Evolutionary conservation across 192 early-diverging fungal genomes (phyloP), one percentile per base, ranked within the genome.

Genomic region (Obelidium mucronatum): DNA sequence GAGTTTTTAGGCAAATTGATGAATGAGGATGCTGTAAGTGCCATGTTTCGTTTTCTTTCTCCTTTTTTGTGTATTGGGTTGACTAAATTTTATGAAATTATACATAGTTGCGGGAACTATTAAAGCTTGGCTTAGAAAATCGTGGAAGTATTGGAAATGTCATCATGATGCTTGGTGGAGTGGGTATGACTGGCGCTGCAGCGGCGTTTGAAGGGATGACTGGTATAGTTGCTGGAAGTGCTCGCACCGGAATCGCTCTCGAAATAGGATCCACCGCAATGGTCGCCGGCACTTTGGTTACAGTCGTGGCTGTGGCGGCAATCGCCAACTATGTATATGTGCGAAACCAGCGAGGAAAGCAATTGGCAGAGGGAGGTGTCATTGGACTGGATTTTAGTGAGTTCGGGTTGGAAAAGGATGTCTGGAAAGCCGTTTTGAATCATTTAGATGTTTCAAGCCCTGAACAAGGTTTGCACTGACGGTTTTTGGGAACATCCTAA

Each of bases 361-460:
- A 55, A 35, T 42, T 72, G 53, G 40, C 36, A n/a, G 69, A 72
- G 36, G 69, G 69, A 5, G 69, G 69, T 1, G 22, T 72, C 19
- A 24, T 72, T n/a, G 69, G 69, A 22, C 31, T 72, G 34, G 69
- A 72, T 31, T 72, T 72, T 72, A 56, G 53, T 19, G 36, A 72
- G 54, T 72, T 34, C 30, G 51, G 36, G 15, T 19, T 72, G 19
- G 69, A 72, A 58, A 72, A 42, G 53, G 69, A 28, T 13, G 39
- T 58, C 1, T 72, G 69, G 69, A 30, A 8, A 13, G 34, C 30
- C 4, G 69, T 40, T 40, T 34, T 34, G 31, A 51, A 34, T 34
- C 5, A 37, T 22, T 55, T 58, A 35, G 31, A 31, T 4, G 36
- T 4, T 13, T 40, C 24, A 58, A 36, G 36, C 13, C 35, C n/a